phyloP scores from a whole-genome alignment of 2,329 filamentous ascomycete species.

The Beauveria scarabaeidicola region DNA sequence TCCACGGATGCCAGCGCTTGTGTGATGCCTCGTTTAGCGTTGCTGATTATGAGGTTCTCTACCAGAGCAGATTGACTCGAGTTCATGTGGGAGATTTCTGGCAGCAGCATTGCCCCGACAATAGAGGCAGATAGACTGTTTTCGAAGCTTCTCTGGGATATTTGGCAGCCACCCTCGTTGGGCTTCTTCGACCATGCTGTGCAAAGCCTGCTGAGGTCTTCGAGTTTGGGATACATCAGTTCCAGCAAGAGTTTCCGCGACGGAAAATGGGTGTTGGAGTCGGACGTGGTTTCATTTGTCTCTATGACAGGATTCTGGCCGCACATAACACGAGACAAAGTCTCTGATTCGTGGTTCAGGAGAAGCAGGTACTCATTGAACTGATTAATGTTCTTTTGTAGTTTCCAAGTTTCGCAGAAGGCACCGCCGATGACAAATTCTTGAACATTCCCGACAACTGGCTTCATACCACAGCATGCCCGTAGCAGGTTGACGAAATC shows the following conservation, averaged over 20 bases:
- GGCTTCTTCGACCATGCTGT: constrained; percentile 37
- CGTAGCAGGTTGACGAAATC: constrained; percentile 63
- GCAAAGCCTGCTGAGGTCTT: constrained; percentile 39
- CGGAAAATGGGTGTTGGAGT: constrained; percentile 28
- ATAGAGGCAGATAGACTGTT: constrained; percentile 43
- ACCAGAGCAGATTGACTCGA: constrained; percentile 41
- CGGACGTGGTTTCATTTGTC: constrained; percentile 18
- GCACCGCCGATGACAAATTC: constrained; percentile 36
- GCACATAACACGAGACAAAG: neutral
- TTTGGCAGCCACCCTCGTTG: constrained; percentile 37
- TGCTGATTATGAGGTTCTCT: constrained; percentile 31
- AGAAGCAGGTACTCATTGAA: constrained; percentile 49
- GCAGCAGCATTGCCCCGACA: constrained; percentile 36
- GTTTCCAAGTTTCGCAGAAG: constrained; percentile 40
- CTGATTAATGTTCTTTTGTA: constrained; percentile 32
- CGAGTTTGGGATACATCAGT: constrained; percentile 43
- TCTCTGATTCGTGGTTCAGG: constrained; percentile 26
- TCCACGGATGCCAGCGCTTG: constrained; percentile 36
- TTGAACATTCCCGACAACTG: constrained; percentile 22
- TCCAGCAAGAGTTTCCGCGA: constrained; percentile 46
- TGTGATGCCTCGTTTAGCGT: constrained; percentile 33
- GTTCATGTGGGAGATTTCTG: constrained; percentile 38
- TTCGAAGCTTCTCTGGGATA: constrained; percentile 44
- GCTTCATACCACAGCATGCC: constrained; percentile 51
- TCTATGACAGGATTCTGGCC: constrained; percentile 7